Evolutionary conservation across 2,329 filamentous ascomycete species (phyloP).

Genomic region (Samsoniella hepiali): DNA sequence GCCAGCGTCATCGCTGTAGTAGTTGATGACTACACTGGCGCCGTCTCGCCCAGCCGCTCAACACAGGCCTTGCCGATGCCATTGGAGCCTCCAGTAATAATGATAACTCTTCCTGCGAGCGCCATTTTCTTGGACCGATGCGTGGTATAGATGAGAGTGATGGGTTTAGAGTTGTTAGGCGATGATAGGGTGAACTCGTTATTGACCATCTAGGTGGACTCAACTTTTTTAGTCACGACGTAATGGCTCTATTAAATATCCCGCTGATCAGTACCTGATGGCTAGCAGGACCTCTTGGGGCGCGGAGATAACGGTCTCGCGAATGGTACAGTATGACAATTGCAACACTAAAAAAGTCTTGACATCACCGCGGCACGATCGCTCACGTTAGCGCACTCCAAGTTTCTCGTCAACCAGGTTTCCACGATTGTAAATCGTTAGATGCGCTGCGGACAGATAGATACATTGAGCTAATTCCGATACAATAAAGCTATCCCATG

Average conservation of each 20-base stretch:
- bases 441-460: background rate
- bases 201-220: background rate
- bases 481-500: background rate
- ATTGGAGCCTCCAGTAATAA: constrained; percentile 55
- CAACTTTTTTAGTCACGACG: background rate
- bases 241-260: background rate
- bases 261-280: background rate
- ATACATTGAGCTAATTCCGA: background rate
- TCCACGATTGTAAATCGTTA: background rate
- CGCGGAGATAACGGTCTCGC: background rate
- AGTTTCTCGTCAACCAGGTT: background rate
- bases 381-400: background rate
- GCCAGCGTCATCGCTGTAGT: constrained; percentile 43
- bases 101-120: constrained; percentile 38
- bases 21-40: constrained; percentile 58
- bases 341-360: background rate
- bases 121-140: constrained; percentile 24
- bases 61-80: constrained; percentile 59
- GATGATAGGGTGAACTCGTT: background rate
- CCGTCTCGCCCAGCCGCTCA: constrained; percentile 53
- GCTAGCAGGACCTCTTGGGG: background rate
- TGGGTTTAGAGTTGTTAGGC: background rate
- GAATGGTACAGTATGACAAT: background rate
- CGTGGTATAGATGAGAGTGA: background rate
- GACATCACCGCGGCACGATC: background rate